Evolutionary conservation across 257 asterid genomes (phyloP).

Genomic region (Nicotiana knightiana): DNA sequence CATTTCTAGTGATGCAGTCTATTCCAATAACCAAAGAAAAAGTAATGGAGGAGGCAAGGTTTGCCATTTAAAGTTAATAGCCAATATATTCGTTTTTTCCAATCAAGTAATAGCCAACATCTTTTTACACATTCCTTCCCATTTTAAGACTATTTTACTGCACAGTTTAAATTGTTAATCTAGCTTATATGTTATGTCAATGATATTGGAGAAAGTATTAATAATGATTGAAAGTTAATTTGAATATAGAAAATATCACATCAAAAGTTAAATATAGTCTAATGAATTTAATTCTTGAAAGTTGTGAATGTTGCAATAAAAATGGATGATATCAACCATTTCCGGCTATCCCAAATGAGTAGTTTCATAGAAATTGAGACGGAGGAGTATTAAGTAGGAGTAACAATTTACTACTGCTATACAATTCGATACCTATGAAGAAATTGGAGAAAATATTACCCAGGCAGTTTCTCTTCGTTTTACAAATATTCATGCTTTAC

Average conservation of each 20-base stretch:
- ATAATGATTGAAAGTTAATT: background rate
- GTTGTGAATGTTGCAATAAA: background rate
- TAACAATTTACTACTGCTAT: too few species aligned
- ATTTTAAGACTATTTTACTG: background rate
- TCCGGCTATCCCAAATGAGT: too few species aligned
- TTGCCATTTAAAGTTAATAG: background rate
- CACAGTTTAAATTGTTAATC: background rate
- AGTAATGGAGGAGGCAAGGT: background rate
- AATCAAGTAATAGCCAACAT: background rate
- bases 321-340: background rate
- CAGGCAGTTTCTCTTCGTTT: too few species aligned
- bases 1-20: background rate
- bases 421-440: too few species aligned
- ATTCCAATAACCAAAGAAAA: background rate
- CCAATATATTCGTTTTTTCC: background rate
- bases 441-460: too few species aligned
- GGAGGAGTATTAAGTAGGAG: too few species aligned
- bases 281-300: background rate
- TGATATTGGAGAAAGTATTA: background rate
- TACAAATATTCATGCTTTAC: too few species aligned
- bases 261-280: background rate
- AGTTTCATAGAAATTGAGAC: too few species aligned
- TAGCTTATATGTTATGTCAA: background rate
- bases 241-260: background rate
- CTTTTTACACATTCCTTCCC: background rate